These are phyloP conservation scores for Erysimum cheiranthoides DNA, from an alignment of 345 rosid species.

Conservation along the genomic window DNA sequence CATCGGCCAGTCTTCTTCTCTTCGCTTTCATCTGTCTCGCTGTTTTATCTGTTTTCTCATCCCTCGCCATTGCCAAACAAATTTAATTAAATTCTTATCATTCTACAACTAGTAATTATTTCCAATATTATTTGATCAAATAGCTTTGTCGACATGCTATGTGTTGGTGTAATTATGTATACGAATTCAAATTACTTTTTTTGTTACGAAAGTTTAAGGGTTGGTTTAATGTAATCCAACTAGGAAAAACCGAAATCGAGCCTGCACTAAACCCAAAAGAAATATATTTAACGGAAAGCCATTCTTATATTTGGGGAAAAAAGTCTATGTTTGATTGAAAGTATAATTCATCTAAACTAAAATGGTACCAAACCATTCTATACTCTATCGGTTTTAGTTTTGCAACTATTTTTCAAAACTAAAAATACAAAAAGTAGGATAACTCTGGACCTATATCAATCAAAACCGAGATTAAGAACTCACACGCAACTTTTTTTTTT, in stretches of 20 bases:
- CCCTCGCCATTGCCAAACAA: conserved; percentile 52
- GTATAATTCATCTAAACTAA: too few species aligned
- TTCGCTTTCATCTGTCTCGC: conserved; percentile 58
- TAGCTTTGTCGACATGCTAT: conserved; percentile 2
- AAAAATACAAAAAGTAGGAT: too few species aligned
- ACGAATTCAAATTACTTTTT: not conserved
- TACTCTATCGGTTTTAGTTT: too few species aligned
- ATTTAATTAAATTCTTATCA: not conserved
- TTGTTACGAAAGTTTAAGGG: not conserved
- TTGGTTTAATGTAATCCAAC: not conserved
- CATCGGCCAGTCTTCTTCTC: conserved; percentile 58
- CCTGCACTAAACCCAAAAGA: not conserved
- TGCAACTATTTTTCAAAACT: too few species aligned
- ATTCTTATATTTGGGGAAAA: too few species aligned
- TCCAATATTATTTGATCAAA: not conserved
- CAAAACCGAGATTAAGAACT: too few species aligned
- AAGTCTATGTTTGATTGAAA: too few species aligned
- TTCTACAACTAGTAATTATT: not conserved
- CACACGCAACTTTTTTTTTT: too few species aligned
- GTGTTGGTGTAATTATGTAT: conserved; percentile 7
- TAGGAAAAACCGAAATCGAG: not conserved
- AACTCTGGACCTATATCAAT: too few species aligned
- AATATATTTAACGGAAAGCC: too few species aligned
- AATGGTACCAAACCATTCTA: too few species aligned
- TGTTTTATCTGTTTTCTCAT: conserved; percentile 57